phyloP scores from a whole-genome alignment of 192 early-diverging fungal genomes.

The Rhizophlyctis rosea region DNA sequence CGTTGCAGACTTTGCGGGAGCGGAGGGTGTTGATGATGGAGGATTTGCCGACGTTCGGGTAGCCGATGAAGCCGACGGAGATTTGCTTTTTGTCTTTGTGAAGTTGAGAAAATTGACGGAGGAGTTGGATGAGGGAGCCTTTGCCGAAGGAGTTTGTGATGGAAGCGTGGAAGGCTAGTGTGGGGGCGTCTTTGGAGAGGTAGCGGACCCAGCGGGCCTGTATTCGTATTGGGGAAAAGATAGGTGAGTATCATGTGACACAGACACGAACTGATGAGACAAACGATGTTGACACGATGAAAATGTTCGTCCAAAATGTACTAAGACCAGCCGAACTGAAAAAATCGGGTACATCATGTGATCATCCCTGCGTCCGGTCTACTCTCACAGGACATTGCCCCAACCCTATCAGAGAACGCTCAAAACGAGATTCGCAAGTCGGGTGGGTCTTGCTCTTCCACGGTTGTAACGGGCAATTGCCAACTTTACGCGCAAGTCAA shows the following conservation, averaged over 20 bases:
- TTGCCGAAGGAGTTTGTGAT: conserved; percentile 99
- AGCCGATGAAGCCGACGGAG: conserved; percentile 96
- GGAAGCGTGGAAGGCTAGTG: conserved; percentile 97
- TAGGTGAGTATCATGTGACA: neutral
- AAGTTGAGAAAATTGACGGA: conserved; percentile 93
- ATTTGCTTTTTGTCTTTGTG: conserved; percentile 99
- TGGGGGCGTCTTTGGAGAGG: conserved; percentile 88
- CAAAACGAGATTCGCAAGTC: conserved; percentile 50
- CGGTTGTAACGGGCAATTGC: conserved; percentile 50
- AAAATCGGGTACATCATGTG: conserved; percentile 11
- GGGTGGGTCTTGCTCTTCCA: conserved; percentile 46
- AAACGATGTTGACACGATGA: neutral
- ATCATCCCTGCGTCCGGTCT: conserved; percentile 13
- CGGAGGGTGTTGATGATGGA: conserved; percentile 98
- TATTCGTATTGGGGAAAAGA: neutral
- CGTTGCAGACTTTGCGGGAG: conserved; percentile 95
- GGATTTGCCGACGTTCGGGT: conserved; percentile 96
- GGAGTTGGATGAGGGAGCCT: conserved; percentile 92
- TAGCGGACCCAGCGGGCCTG: conserved; percentile 90
- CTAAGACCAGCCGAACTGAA: conserved; percentile 34
- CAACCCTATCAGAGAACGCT: conserved; percentile 30
- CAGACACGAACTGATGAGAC: conserved; percentile 1
- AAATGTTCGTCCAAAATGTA: conserved; percentile 42
- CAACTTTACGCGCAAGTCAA: neutral
- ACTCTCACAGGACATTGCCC: conserved; percentile 35